These are phyloP conservation scores for Oryza meridionalis DNA, from an alignment of 176 grass and related monocot genomes.

Conservation along the genomic window DNA sequence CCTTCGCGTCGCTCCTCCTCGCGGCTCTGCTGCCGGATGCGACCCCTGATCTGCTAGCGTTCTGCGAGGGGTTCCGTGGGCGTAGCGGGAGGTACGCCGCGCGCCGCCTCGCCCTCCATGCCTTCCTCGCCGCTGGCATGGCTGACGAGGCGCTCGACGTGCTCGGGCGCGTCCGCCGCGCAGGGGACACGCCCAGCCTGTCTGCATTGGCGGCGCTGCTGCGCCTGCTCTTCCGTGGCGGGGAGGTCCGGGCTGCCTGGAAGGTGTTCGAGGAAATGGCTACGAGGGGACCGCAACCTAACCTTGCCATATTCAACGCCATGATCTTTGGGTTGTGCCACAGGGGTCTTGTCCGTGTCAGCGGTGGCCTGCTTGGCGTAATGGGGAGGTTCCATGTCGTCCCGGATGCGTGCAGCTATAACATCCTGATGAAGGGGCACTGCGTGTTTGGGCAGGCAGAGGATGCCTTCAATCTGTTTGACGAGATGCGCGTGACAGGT, in stretches of 20 bases:
- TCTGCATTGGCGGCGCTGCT: conserved; percentile 58
- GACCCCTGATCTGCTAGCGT: conserved; percentile 47
- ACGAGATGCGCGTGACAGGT: conserved; percentile 53
- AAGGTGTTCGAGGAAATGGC: conserved; percentile 89
- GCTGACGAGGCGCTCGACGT: conserved; percentile 59
- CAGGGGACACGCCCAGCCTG: conserved; percentile 47
- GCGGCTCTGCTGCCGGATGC: conserved; percentile 40
- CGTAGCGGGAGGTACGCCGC: conserved; percentile 35
- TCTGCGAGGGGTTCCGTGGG: conserved; percentile 22
- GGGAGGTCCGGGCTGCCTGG: conserved; percentile 67
- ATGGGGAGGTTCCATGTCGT: conserved; percentile 62
- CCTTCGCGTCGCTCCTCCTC: conserved; percentile 53
- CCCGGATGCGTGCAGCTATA: conserved; percentile 68
- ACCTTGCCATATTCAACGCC: conserved; percentile 61
- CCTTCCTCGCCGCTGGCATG: conserved; percentile 71
- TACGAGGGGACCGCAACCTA: conserved; percentile 54
- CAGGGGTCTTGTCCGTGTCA: conserved; percentile 48
- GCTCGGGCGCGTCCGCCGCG: conserved; percentile 40
- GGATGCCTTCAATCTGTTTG: conserved; percentile 73
- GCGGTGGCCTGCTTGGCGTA: conserved; percentile 48
- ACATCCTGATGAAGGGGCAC: conserved; percentile 86
- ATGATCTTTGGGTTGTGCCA: conserved; percentile 86
- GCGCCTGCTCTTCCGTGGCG: conserved; percentile 53
- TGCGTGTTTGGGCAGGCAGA: conserved; percentile 54
- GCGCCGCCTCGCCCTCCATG: conserved; percentile 66